These are phyloP conservation scores for Rutstroemia sp. DNA, from an alignment of 2,329 filamentous ascomycete species.

Conservation along the genomic window DNA sequence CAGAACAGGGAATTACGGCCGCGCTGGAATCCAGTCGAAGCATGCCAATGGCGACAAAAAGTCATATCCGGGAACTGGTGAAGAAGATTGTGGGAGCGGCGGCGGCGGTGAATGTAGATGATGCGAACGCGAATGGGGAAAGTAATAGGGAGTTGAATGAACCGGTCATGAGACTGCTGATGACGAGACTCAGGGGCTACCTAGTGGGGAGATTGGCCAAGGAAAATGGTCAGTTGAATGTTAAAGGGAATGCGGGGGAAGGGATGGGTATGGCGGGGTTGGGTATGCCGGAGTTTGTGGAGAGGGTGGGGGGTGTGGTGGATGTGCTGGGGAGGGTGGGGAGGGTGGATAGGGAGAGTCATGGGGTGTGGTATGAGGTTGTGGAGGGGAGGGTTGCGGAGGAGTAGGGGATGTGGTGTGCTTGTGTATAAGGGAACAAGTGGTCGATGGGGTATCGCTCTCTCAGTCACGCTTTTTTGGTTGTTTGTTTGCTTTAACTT, in stretches of 20 bases:
- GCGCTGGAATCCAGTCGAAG: slow-evolving; percentile 54
- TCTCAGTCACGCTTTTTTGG: too few relatives aligned
- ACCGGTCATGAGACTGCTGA: slow-evolving; percentile 56
- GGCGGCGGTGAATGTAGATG: slow-evolving; percentile 8
- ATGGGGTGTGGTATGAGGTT: slow-evolving; percentile 62
- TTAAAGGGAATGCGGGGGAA: slow-evolving; percentile 35
- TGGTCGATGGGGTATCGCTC: too few relatives aligned
- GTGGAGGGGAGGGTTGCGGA: slow-evolving; percentile 12
- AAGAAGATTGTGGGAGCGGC: slow-evolving; percentile 41
- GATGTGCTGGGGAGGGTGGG: slow-evolving; percentile 60
- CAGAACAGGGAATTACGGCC: slow-evolving; percentile 53
- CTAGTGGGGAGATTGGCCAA: slow-evolving; percentile 53
- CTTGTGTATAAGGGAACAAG: too few relatives aligned
- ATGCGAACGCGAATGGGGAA: background rate
- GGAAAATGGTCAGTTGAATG: slow-evolving; percentile 58
- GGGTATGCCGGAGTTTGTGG: slow-evolving; percentile 67
- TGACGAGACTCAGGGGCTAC: slow-evolving; percentile 60
- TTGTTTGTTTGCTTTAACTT: too few relatives aligned
- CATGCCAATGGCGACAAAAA: slow-evolving; percentile 57
- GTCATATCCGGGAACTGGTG: slow-evolving; percentile 50
- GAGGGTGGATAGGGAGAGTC: slow-evolving; percentile 58
- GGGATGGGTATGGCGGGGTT: slow-evolving; percentile 55
- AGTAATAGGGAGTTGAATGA: slow-evolving; percentile 34
- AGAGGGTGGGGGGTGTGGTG: slow-evolving; percentile 60
- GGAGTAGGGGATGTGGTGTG: background rate